Percentiles rank a stretch among this genome's conserved stretches.
Evolutionary conservation across 2,329 filamentous ascomycete genomes (phyloP).

Genomic region (Aspergillus amoenus): DNA sequence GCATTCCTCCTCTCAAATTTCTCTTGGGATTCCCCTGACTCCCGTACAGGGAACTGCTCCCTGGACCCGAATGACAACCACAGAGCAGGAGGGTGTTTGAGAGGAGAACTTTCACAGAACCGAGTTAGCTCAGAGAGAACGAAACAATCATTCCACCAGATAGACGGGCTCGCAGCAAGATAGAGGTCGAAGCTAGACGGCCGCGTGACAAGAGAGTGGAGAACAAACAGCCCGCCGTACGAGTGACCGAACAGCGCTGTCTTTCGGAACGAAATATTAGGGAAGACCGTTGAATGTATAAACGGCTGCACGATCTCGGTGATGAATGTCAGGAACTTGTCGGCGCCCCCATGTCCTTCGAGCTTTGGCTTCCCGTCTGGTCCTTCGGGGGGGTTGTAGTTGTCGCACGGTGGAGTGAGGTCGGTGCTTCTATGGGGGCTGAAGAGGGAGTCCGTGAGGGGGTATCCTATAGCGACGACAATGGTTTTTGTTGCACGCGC

Average conservation of each 20-base stretch:
- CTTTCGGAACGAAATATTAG: constrained; percentile 31
- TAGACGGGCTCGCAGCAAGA: constrained; percentile 48
- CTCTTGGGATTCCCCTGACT: constrained; percentile 29
- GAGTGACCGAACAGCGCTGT: constrained; percentile 53
- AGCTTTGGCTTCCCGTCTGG: constrained; percentile 24
- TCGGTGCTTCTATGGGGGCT: constrained; percentile 20
- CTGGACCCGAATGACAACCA: constrained; percentile 38
- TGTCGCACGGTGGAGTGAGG: constrained; percentile 21
- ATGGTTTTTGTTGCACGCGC: constrained; percentile 19
- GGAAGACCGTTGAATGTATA: constrained; percentile 28
- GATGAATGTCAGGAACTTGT: constrained; percentile 48
- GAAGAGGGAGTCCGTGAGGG: constrained; percentile 19
- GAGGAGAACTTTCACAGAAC: constrained; percentile 22
- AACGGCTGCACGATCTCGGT: constrained; percentile 37
- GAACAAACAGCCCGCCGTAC: constrained; percentile 49
- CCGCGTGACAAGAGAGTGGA: constrained; percentile 46
- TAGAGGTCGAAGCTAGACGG: constrained; percentile 46
- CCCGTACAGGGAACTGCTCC: constrained; percentile 31
- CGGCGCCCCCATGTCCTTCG: constrained; percentile 42
- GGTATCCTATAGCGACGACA: constrained; percentile 29
- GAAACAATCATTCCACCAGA: constrained; percentile 50
- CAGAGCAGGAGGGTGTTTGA: constrained; percentile 18
- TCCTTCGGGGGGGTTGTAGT: constrained; percentile 21
- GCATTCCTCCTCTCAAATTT: constrained; percentile 27
- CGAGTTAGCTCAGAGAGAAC: constrained; percentile 34